Conservation (phyloP, 202 grass and related monocot genomes). For the Bolboschoenoplectus hybrid region DNA sequence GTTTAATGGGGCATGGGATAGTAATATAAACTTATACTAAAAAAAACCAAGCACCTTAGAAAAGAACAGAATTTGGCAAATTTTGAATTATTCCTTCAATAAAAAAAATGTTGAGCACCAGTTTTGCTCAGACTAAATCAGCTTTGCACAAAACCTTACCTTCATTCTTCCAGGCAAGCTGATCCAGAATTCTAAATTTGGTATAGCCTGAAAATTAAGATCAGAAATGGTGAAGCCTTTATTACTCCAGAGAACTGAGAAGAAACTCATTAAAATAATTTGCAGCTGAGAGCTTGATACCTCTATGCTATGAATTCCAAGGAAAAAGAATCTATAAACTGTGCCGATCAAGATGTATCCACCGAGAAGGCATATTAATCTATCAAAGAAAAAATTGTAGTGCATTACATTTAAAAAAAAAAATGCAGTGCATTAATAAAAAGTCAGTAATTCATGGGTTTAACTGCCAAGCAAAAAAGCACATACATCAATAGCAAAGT, state of each 20-base stretch:
- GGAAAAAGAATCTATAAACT: conserved; percentile 86
- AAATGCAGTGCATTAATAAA: background rate
- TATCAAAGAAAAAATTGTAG: background rate
- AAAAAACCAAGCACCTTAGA: background rate
- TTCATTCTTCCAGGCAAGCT: conserved; percentile 58
- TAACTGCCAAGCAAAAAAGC: conserved; percentile 39
- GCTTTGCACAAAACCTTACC: conserved; percentile 45
- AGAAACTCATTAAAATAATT: conserved; percentile 24
- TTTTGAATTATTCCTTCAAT: background rate
- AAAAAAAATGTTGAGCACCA: background rate
- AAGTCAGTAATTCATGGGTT: conserved; percentile 34
- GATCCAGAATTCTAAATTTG: conserved; percentile 86
- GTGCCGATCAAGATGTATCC: conserved; percentile 74
- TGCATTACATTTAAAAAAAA: background rate
- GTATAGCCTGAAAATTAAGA: conserved; percentile 70
- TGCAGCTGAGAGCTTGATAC: conserved; percentile 42
- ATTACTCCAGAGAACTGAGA: background rate
- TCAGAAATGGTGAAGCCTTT: conserved; percentile 12
- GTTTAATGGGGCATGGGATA: background rate
- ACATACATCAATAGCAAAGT: conserved; percentile 72
- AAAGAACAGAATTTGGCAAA: conserved; percentile 18
- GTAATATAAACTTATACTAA: background rate
- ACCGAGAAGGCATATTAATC: conserved; percentile 59
- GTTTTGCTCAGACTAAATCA: conserved; percentile 30
- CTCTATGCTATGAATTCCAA: conserved; percentile 81